Percentiles rank a stretch among this genome's conserved stretches.
Evolutionary conservation across 495 filamentous ascomycete species (phyloP).

Genomic region (Rostrohypoxylon terebratum): DNA sequence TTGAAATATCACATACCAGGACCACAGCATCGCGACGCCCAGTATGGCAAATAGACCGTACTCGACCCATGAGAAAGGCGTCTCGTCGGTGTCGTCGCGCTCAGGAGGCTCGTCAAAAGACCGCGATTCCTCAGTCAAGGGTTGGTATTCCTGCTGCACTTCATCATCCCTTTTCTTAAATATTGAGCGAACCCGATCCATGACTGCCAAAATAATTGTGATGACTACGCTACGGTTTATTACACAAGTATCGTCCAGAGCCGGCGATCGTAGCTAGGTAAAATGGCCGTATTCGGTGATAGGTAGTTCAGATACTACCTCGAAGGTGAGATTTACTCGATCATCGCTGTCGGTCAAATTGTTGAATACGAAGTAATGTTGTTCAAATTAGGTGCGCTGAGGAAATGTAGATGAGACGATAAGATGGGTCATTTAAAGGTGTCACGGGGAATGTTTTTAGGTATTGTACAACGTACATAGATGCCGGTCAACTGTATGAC

Average conservation of each 20-base stretch:
- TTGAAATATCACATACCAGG: constrained; percentile 73
- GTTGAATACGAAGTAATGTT: constrained; percentile 13
- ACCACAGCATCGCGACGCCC: constrained; percentile 95
- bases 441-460: constrained; percentile 29
- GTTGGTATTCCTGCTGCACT: constrained; percentile 66
- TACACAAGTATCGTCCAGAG: constrained; percentile 3
- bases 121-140: constrained; percentile 60
- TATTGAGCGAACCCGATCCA: constrained; percentile 63
- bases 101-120: constrained; percentile 44
- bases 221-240: constrained; percentile 14
- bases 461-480: no score
- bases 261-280: constrained; percentile 8
- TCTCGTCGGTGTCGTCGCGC: constrained; percentile 41
- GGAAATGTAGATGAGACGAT: constrained; percentile 10
- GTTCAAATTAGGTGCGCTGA: constrained; percentile 8
- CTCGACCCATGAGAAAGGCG: constrained; percentile 78
- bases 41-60: constrained; percentile 89
- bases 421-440: constrained; percentile 33
- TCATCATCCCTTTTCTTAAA: constrained; percentile 53
- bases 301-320: constrained; percentile 31
- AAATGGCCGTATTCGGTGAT: neutral
- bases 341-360: constrained; percentile 27
- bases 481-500: constrained; percentile 10
- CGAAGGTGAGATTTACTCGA: constrained; percentile 14
- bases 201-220: constrained; percentile 36